These are phyloP conservation scores for Neopestalotiopsis sp. DNA, from an alignment of 2,329 filamentous ascomycete genomes.

Conservation along the genomic window DNA sequence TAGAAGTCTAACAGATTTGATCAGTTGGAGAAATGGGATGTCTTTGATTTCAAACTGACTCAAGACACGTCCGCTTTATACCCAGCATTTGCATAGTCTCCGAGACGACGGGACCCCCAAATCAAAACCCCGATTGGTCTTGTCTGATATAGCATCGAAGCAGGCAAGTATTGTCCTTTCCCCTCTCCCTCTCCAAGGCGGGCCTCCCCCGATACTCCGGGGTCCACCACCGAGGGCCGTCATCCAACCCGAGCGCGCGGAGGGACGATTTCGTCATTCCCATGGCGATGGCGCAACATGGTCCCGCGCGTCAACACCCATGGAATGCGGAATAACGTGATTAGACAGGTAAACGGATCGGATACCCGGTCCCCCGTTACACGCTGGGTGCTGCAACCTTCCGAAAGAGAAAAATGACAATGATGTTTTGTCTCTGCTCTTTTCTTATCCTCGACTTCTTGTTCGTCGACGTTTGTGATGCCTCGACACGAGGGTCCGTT, in stretches of 20 bases:
- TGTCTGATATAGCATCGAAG: background rate
- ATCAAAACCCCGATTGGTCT: background rate
- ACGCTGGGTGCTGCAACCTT: background rate
- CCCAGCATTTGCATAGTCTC: background rate
- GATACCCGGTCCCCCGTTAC: background rate
- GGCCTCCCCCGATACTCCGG: conserved; percentile 12
- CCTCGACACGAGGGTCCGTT: too few relatives aligned
- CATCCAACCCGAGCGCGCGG: conserved; percentile 10
- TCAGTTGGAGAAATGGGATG: background rate
- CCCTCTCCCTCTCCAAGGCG: background rate
- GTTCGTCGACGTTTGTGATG: too few relatives aligned
- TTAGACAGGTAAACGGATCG: background rate
- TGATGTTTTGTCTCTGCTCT: background rate
- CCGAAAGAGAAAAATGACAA: background rate
- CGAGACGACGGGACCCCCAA: background rate
- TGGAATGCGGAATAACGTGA: background rate
- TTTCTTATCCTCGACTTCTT: conserved; percentile 2
- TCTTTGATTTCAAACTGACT: background rate
- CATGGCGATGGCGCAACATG: conserved; percentile 7
- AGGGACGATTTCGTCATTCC: conserved; percentile 15
- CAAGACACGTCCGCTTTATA: conserved; percentile 2
- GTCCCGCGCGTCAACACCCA: background rate
- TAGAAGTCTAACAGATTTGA: conserved; percentile 16
- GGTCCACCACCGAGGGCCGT: conserved; percentile 8
- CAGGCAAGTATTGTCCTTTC: background rate